phyloP scores from a whole-genome alignment of 2,329 filamentous ascomycete species.

The Corynespora cassiicola region DNA sequence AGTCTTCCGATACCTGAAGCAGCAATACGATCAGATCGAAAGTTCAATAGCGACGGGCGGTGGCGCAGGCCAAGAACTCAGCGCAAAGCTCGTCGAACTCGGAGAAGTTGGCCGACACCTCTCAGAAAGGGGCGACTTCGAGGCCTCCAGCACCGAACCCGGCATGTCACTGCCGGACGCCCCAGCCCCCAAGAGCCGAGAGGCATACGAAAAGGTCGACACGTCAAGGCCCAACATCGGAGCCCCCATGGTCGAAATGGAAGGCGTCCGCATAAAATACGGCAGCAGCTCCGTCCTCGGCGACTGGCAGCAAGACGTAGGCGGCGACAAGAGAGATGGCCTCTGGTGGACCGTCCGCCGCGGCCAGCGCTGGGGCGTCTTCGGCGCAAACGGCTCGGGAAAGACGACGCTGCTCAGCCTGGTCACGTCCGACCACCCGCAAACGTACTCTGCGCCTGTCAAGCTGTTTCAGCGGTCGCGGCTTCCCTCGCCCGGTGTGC shows the following conservation, averaged over 20 bases:
- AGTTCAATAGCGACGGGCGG: slow-evolving; percentile 34
- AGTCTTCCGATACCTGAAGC: slow-evolving; percentile 60
- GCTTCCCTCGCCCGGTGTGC: slow-evolving; percentile 73
- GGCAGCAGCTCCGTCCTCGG: slow-evolving; percentile 79
- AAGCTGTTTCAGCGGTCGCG: slow-evolving; percentile 83
- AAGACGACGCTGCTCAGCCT: slow-evolving; percentile 95
- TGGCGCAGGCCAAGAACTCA: slow-evolving; percentile 12
- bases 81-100: slow-evolving; percentile 28
- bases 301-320: slow-evolving; percentile 71
- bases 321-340: slow-evolving; percentile 63
- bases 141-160: slow-evolving; percentile 14
- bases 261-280: slow-evolving; percentile 82
- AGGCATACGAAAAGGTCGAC: slow-evolving; percentile 37
- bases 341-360: slow-evolving; percentile 83
- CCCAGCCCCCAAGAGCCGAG: no score
- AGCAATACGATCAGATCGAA: slow-evolving; percentile 32
- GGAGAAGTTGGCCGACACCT: slow-evolving; percentile 36
- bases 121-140: slow-evolving; percentile 34
- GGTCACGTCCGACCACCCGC: slow-evolving; percentile 94
- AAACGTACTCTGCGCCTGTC: slow-evolving; percentile 88
- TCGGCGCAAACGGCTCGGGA: slow-evolving; percentile 92
- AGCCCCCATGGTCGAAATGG: slow-evolving; percentile 84
- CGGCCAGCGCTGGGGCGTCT: slow-evolving; percentile 89
- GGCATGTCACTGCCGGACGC: slow-evolving; percentile 16
- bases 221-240: slow-evolving; percentile 48